Base-by-base conservation (phyloP, 805 yeast species). In the Wickerhamomyces subpelliculosus region DNA sequence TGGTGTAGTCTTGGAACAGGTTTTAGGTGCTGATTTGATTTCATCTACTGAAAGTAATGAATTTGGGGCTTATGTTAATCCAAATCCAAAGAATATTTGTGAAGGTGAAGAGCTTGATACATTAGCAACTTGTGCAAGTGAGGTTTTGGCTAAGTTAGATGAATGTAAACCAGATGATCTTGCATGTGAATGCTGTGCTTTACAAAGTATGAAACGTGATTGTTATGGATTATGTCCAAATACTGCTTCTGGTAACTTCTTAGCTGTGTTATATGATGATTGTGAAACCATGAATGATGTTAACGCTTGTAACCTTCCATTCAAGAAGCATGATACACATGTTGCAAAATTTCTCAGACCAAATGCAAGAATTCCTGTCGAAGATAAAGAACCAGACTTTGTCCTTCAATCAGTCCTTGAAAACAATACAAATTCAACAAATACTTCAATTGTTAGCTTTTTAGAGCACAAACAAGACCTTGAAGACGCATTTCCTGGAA, bases 171-270 rank as follows among this genome's bases (percentile, higher is more conserved):
- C 76, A 5, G 70, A 69, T 47, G 78, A 73, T 54, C 56, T 70
- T 44, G 76, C 75, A 2, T 73, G 78, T 53, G 77, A 72, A 44
- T 73, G 79, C 44, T 72, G 78, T 53, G 77, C 78, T 9, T 58
- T 73, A 26, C 78, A 73, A 51, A 64, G 67, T 37, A 62, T 73
- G 57, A 60, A 64, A 27, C 57, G 57, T 34, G 62, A 61, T 28
- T 72, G 78, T 48, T 70, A 67, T 49, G 66, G 64, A 14, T 55
- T 73, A 42, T 73, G 78, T 48, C 73, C 73, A 18, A 68, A 68
- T 23, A 66, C 68, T 16, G 51, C 73, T 1, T 62, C 71, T 16
- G 68, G 70, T 16, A 68, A 67, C 45, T 70, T 70, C 43, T 54
- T 73, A 39, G 61, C 67, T 11, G 72, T 67, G 8, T 51, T 72